Percentiles rank a stretch among this genome's conserved stretches.
Conservation (phyloP, 148 eudicot species). For the Heliosperma pusillum region DNA sequence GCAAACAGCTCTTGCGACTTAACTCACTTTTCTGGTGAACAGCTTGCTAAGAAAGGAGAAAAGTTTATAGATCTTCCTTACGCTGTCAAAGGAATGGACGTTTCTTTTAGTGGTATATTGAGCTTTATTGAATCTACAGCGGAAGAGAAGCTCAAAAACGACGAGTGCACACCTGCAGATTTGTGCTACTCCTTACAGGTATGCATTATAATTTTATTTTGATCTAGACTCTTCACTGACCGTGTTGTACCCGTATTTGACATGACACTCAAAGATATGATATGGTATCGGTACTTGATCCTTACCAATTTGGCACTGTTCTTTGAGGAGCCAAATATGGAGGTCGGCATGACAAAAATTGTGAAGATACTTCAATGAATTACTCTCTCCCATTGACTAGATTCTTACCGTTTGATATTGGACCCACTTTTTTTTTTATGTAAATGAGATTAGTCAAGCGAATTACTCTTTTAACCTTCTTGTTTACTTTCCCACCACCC, state of each 20-base stretch:
- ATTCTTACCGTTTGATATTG: too few species aligned
- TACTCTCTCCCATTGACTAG: too few species aligned
- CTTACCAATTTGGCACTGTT: neutral
- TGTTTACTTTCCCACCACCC: too few species aligned
- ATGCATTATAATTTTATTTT: too few species aligned
- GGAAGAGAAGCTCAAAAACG: conserved; percentile 74
- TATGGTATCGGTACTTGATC: neutral
- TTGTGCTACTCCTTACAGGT: conserved; percentile 96
- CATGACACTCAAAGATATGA: neutral
- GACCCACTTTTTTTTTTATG: too few species aligned
- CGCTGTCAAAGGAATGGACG: conserved; percentile 98
- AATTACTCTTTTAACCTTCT: too few species aligned
- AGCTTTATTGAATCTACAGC: conserved; percentile 86
- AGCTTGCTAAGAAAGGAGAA: conserved; percentile 97
- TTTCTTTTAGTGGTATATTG: conserved; percentile 89
- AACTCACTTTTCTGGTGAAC: conserved; percentile 16
- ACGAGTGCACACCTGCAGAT: conserved; percentile 94
- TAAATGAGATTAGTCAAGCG: too few species aligned
- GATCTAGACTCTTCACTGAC: neutral
- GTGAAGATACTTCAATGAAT: neutral
- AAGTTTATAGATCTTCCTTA: conserved; percentile 89
- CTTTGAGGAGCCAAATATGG: neutral
- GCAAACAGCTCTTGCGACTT: neutral
- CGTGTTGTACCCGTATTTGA: neutral
- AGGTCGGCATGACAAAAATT: neutral